Conservation (phyloP, 2,329 filamentous ascomycete species). For the Setomelanomma holmii region DNA sequence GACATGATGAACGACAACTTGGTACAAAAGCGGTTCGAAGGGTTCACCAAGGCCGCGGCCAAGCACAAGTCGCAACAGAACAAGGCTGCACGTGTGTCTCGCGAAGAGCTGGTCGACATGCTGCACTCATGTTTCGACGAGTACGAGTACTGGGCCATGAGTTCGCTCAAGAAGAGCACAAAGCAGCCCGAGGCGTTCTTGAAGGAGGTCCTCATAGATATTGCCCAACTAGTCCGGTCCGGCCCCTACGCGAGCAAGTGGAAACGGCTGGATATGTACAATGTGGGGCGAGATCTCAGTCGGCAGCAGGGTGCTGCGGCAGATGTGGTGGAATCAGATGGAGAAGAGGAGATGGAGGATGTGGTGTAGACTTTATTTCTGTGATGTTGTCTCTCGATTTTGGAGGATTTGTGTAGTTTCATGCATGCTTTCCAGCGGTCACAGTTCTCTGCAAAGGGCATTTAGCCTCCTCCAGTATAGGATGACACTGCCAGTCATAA, state of each 20-base stretch:
- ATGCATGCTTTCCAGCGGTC: background rate
- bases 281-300: conserved; percentile 54
- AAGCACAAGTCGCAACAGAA: conserved; percentile 53
- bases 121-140: conserved; percentile 84
- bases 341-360: conserved; percentile 80
- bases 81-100: conserved; percentile 88
- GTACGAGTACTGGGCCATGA: conserved; percentile 95
- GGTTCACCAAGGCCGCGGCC: conserved; percentile 36
- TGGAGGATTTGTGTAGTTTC: background rate
- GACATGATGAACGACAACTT: conserved; percentile 34
- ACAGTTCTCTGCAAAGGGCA: background rate
- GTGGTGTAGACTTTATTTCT: conserved; percentile 59
- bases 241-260: conserved; percentile 87
- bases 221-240: conserved; percentile 82
- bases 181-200: conserved; percentile 94
- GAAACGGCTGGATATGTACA: conserved; percentile 75
- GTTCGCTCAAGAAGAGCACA: conserved; percentile 76
- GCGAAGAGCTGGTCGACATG: conserved; percentile 84
- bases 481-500: background rate
- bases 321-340: conserved; percentile 71
- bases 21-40: conserved; percentile 41
- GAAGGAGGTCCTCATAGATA: conserved; percentile 80
- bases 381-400: too few species aligned
- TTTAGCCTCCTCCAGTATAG: background rate
- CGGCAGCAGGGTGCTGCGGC: conserved; percentile 39